Evolutionary conservation across 164 flowering plant species (phyloP).

Genomic region (Chimonanthus praecox): DNA sequence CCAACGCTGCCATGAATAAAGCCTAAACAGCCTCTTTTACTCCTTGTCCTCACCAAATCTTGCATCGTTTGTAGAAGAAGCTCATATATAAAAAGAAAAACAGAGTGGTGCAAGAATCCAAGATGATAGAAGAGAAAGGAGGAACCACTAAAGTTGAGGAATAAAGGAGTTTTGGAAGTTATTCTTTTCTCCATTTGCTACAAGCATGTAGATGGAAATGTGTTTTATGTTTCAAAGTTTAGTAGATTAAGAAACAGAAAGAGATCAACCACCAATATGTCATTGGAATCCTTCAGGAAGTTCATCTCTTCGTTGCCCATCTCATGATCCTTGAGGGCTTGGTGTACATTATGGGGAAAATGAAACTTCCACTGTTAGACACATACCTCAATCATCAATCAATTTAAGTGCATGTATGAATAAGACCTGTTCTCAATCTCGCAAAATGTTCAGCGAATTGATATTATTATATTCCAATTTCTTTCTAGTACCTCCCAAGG

Average conservation of each 20-base stretch:
- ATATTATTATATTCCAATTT: too few relatives aligned
- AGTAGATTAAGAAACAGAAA: background rate
- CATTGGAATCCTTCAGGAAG: background rate
- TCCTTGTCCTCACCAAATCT: conserved; percentile 2
- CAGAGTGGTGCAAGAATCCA: conserved; percentile 11
- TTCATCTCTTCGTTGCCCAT: background rate
- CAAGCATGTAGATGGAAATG: background rate
- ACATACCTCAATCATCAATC: too few relatives aligned
- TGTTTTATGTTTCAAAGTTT: background rate
- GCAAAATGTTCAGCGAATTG: too few relatives aligned
- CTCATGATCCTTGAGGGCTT: background rate
- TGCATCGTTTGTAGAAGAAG: background rate
- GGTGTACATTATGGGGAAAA: too few relatives aligned
- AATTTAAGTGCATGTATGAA: too few relatives aligned
- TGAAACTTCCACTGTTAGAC: too few relatives aligned
- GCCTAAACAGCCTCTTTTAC: conserved; percentile 1
- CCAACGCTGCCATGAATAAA: conserved; percentile 1
- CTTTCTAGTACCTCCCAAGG: too few relatives aligned
- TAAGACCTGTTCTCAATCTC: too few relatives aligned
- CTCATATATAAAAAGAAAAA: background rate
- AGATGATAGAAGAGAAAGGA: background rate
- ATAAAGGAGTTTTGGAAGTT: conserved; percentile 1
- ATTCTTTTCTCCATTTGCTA: background rate
- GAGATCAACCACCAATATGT: background rate
- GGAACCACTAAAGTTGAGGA: conserved; percentile 2